Conservation (phyloP, 1,139 yeast species). For the Candida pseudoviswanathii region DNA sequence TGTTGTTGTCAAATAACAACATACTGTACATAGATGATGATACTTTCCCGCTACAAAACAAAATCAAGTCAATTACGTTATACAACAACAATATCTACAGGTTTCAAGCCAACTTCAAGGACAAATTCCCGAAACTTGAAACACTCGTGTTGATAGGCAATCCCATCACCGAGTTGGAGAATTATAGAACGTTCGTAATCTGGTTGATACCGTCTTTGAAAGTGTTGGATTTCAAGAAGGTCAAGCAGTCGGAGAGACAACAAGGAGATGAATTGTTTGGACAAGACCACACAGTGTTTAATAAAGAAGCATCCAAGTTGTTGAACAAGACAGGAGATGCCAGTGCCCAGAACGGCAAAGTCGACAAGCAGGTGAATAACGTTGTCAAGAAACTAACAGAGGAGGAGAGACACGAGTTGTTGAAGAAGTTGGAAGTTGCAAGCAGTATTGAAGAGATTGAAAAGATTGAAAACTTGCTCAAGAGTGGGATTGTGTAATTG, state of each 20-base stretch:
- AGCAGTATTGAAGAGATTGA: slow-evolving; percentile 74
- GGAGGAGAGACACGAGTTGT: slow-evolving; percentile 54
- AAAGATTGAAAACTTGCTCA: slow-evolving; percentile 50
- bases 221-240: slow-evolving; percentile 66
- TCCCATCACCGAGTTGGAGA: slow-evolving; percentile 52
- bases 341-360: neutral
- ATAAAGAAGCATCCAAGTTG: slow-evolving; percentile 15
- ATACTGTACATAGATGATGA: slow-evolving; percentile 30
- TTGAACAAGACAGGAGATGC: neutral
- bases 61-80: slow-evolving; percentile 52
- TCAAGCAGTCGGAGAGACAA: slow-evolving; percentile 56
- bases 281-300: slow-evolving; percentile 11
- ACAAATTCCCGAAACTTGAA: slow-evolving; percentile 39
- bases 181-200: slow-evolving; percentile 63
- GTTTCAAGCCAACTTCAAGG: slow-evolving; percentile 31
- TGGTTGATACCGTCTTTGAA: slow-evolving; percentile 65
- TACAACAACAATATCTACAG: slow-evolving; percentile 49
- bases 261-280: slow-evolving; percentile 52
- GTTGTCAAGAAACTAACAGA: slow-evolving; percentile 45
- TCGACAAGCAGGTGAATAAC: slow-evolving; percentile 13
- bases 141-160: slow-evolving; percentile 61
- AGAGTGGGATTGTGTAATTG: slow-evolving; percentile 9
- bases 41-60: slow-evolving; percentile 21
- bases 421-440: slow-evolving; percentile 60
- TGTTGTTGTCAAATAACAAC: slow-evolving; percentile 63